phyloP scores from a whole-genome alignment of 192 early-diverging fungal genomes.

The Backusella morwellensis region DNA sequence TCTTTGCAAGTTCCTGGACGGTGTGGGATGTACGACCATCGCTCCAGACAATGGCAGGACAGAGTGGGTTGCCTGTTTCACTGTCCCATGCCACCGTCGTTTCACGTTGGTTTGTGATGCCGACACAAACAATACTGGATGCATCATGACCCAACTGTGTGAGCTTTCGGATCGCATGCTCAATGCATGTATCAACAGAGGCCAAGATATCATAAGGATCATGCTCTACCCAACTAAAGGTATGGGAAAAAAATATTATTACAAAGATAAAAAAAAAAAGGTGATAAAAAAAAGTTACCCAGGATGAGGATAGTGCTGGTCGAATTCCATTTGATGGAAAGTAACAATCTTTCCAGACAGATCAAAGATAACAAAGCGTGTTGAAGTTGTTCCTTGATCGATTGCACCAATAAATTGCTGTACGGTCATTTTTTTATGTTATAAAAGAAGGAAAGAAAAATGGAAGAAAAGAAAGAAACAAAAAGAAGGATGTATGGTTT shows the following conservation, averaged over 20 bases:
- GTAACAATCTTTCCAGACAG: constrained; percentile 63
- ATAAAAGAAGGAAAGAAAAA: background rate
- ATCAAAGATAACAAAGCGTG: constrained; percentile 93
- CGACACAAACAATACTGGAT: constrained; percentile 64
- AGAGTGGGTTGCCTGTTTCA: constrained; percentile 72
- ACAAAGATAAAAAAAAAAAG: background rate
- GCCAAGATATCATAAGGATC: constrained; percentile 75
- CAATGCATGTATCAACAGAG: constrained; percentile 68
- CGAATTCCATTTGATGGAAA: constrained; percentile 81
- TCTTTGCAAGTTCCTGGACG: constrained; percentile 59
- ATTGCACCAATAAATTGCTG: constrained; percentile 75
- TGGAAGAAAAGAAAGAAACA: constrained; percentile 2
- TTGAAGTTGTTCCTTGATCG: constrained; percentile 93
- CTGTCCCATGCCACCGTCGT: constrained; percentile 91
- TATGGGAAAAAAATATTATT: background rate
- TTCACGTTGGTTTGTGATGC: constrained; percentile 95
- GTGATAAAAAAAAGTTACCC: constrained; percentile 42
- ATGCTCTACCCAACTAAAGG: constrained; percentile 82
- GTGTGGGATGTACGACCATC: constrained; percentile 80
- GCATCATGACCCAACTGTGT: constrained; percentile 55
- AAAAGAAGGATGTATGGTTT: background rate
- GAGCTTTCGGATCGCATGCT: constrained; percentile 61
- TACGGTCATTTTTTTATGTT: constrained; percentile 19
- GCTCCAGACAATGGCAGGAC: constrained; percentile 91
- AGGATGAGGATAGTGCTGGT: constrained; percentile 74